These are phyloP conservation scores for Stylonectria norvegica DNA, from an alignment of 2,329 filamentous ascomycete species.

Conservation along the genomic window DNA sequence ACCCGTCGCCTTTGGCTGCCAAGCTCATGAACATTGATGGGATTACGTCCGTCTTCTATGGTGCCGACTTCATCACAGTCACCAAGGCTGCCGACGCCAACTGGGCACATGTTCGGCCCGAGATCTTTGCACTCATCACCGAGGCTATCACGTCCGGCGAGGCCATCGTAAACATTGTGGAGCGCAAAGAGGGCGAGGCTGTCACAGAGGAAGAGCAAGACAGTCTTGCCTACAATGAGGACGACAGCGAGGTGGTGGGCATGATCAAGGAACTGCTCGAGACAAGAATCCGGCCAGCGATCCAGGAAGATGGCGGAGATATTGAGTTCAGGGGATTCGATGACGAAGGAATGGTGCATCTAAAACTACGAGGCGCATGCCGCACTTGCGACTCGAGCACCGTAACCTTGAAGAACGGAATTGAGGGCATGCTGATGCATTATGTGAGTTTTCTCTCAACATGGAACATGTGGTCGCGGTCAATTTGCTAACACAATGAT, in stretches of 20 bases:
- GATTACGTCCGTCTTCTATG: constrained; percentile 92
- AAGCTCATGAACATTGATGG: constrained; percentile 92
- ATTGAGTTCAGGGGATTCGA: constrained; percentile 93
- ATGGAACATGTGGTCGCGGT: too few relatives aligned
- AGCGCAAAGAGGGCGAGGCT: constrained; percentile 54
- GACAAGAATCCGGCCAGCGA: constrained; percentile 89
- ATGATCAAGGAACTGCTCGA: constrained; percentile 99
- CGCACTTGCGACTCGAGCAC: constrained; percentile 96
- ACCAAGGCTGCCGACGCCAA: constrained; percentile 84
- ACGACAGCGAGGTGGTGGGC: constrained; percentile 88
- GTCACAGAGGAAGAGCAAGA: constrained; percentile 51
- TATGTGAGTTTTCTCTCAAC: constrained; percentile 59
- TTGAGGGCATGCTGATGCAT: constrained; percentile 98
- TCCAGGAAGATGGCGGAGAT: constrained; percentile 96
- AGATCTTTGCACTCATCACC: constrained; percentile 92
- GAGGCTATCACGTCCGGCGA: constrained; percentile 85
- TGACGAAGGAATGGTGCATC: constrained; percentile 70
- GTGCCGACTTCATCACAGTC: constrained; percentile 92
- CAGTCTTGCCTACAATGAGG: constrained; percentile 77
- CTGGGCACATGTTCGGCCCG: constrained; percentile 93
- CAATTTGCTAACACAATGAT: constrained; percentile 18
- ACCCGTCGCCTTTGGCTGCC: constrained; percentile 87
- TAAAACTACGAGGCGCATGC: constrained; percentile 90
- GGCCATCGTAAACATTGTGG: constrained; percentile 69
- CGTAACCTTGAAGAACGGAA: constrained; percentile 94